Evolutionary conservation across 1,139 yeast genomes (phyloP).

Genomic region (Protomyces inundatus): DNA sequence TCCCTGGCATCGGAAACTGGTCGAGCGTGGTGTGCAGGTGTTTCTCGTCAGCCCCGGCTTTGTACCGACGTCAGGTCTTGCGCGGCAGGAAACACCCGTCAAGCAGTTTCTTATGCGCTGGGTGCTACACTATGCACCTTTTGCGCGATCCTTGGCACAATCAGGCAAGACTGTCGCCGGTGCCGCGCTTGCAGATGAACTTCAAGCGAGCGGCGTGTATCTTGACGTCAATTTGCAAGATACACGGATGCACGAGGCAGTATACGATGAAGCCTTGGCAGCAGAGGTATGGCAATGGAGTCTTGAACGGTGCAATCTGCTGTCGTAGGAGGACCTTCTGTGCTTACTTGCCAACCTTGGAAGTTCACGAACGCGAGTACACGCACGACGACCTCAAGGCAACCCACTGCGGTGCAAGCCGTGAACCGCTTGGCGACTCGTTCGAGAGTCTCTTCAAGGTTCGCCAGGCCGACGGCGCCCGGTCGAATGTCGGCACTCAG

Average conservation of each 20-base stretch:
- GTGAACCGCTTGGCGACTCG: too few species aligned
- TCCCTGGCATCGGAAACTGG: not conserved
- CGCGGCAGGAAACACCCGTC: slow-evolving; percentile 2
- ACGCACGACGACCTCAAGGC: too few species aligned
- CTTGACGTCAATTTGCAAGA: not conserved
- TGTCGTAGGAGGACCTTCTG: too few species aligned
- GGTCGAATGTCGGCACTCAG: too few species aligned
- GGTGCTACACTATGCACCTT: slow-evolving; percentile 13
- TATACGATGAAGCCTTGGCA: not conserved
- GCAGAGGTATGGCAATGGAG: slow-evolving; percentile 17
- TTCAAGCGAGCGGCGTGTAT: not conserved
- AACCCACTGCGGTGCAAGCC: too few species aligned
- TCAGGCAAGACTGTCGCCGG: slow-evolving; percentile 15
- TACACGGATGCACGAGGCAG: slow-evolving; percentile 19
- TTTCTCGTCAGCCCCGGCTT: slow-evolving; percentile 19
- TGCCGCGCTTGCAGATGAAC: slow-evolving; percentile 3
- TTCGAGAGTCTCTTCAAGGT: too few species aligned
- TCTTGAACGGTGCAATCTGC: too few species aligned
- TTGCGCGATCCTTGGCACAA: slow-evolving; percentile 13
- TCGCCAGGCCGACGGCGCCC: too few species aligned
- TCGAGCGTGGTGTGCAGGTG: not conserved
- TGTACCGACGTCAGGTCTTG: slow-evolving; percentile 11
- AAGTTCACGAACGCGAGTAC: too few species aligned
- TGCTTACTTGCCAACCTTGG: too few species aligned
- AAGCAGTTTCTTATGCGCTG: slow-evolving; percentile 9